These are phyloP conservation scores for Leccinum broughii DNA, from an alignment of 768 basidiomycete species.

Conservation along the genomic window DNA sequence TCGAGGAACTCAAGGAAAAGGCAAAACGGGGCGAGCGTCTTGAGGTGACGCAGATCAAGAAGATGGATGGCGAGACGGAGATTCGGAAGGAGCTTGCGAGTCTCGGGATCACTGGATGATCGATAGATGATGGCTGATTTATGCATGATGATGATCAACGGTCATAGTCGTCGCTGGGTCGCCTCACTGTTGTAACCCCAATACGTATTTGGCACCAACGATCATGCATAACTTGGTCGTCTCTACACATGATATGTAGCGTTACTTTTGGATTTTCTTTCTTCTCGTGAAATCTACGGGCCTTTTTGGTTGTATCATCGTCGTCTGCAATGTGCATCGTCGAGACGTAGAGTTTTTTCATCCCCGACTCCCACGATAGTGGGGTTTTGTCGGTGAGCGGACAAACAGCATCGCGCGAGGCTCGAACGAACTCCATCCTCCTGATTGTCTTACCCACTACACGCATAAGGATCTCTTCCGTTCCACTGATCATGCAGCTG, in stretches of 20 bases:
- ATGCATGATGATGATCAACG: neutral
- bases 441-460: too few relatives aligned
- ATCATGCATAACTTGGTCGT: neutral
- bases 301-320: neutral
- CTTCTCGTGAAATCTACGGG: conserved; percentile 12
- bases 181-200: neutral
- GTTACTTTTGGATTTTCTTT: neutral
- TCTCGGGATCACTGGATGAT: conserved; percentile 29
- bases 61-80: conserved; percentile 89
- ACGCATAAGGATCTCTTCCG: too few relatives aligned
- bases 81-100: conserved; percentile 76
- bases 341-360: too few relatives aligned
- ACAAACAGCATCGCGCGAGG: too few relatives aligned
- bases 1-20: conserved; percentile 96
- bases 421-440: conserved; percentile 5
- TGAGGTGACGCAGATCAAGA: conserved; percentile 94
- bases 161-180: neutral
- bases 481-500: too few relatives aligned
- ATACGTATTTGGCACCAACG: neutral
- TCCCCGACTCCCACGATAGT: too few relatives aligned
- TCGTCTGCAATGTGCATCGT: too few relatives aligned
- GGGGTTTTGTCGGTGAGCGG: too few relatives aligned
- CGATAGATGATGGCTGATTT: neutral
- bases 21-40: conserved; percentile 85
- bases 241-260: neutral